Evolutionary conservation across 768 basidiomycete species (phyloP).

Genomic region (Grammothele lineata): DNA sequence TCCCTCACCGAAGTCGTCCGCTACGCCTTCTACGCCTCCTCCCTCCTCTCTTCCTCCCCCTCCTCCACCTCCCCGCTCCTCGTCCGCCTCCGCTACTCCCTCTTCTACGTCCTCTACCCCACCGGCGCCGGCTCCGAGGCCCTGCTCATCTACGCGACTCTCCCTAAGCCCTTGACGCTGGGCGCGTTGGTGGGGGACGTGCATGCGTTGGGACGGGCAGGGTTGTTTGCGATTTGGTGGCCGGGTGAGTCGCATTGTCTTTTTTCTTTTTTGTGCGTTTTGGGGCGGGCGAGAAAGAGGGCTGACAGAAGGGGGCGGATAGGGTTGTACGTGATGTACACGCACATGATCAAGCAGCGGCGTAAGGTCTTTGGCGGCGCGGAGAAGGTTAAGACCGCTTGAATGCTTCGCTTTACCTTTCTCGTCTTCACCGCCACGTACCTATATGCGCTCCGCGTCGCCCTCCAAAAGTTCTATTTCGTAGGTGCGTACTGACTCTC

Average conservation of each 20-base stretch:
- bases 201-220: conserved; percentile 53
- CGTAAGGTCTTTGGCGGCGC: conserved; percentile 47
- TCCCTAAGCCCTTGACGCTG: conserved; percentile 50
- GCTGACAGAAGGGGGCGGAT: background rate
- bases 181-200: conserved; percentile 39
- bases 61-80: too few species aligned
- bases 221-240: conserved; percentile 81
- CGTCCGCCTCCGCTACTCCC: conserved; percentile 80
- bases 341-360: conserved; percentile 57
- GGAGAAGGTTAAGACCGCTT: conserved; percentile 27
- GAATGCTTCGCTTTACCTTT: too few species aligned
- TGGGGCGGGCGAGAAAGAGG: background rate
- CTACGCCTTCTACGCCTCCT: conserved; percentile 80
- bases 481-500: too few species aligned
- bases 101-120: conserved; percentile 93
- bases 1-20: conserved; percentile 87
- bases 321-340: conserved; percentile 48
- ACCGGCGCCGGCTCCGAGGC: conserved; percentile 91
- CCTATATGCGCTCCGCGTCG: background rate
- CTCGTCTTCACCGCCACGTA: conserved; percentile 12
- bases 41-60: conserved; percentile 52
- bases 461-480: too few species aligned
- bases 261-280: background rate
- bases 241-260: conserved; percentile 82
- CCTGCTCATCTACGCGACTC: conserved; percentile 70